These are phyloP conservation scores for Curvularia sp. DNA, from an alignment of 2,329 filamentous ascomycete species.

Conservation along the genomic window DNA sequence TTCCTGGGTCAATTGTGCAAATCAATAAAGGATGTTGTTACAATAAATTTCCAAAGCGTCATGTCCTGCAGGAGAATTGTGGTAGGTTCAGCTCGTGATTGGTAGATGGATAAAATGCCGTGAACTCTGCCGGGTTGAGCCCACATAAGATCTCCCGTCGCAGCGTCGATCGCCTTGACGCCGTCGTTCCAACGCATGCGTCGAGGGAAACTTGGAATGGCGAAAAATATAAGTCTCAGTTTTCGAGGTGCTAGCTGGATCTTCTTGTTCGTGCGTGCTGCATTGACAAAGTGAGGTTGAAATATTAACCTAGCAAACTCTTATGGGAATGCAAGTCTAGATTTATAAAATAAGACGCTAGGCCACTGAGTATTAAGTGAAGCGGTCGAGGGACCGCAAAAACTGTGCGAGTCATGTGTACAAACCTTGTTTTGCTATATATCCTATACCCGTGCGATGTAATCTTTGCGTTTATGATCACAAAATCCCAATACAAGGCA, in stretches of 20 bases:
- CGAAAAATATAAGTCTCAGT: neutral
- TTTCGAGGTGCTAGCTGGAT: neutral
- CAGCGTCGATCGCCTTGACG: neutral
- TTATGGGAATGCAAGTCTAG: neutral
- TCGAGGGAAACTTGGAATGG: neutral
- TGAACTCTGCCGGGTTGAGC: neutral
- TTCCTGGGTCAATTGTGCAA: neutral
- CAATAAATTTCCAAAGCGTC: neutral
- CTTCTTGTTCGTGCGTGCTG: neutral
- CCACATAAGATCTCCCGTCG: neutral
- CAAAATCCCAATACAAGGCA: neutral
- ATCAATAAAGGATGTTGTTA: neutral
- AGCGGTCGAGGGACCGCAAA: too few species aligned
- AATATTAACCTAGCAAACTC: neutral
- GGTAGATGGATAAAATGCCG: constrained; percentile 10
- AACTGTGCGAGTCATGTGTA: too few species aligned
- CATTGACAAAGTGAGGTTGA: neutral
- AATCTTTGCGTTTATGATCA: too few species aligned
- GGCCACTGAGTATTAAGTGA: too few species aligned
- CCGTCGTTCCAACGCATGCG: neutral
- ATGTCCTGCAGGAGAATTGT: neutral
- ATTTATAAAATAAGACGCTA: too few species aligned
- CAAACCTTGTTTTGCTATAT: too few species aligned
- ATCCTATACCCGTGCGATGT: too few species aligned
- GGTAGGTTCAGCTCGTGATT: constrained; percentile 3